These are phyloP conservation scores for Blastomyces percursus DNA, from an alignment of 2,329 filamentous ascomycete genomes.

Conservation along the genomic window DNA sequence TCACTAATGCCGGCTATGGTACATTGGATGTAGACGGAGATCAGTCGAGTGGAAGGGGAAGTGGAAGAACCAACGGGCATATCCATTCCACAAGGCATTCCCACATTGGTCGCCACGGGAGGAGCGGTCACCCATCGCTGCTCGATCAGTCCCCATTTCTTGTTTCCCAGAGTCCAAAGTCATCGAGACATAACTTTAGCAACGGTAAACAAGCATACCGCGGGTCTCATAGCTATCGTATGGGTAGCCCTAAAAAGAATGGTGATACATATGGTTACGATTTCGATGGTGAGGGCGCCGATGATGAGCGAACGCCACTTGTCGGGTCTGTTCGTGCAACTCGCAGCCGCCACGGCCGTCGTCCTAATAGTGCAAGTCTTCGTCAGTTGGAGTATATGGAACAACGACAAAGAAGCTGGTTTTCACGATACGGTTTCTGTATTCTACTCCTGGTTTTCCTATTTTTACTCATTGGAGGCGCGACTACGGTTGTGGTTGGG, in stretches of 20 bases:
- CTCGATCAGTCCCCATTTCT: constrained; percentile 68
- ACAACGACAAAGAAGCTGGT: constrained; percentile 53
- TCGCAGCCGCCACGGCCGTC: constrained; percentile 46
- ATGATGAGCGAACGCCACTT: constrained; percentile 80
- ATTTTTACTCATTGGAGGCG: constrained; percentile 69
- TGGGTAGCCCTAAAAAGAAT: constrained; percentile 42
- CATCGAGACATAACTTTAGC: constrained; percentile 42
- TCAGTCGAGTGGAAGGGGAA: constrained; percentile 51
- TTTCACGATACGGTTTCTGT: constrained; percentile 71
- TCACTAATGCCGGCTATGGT: constrained; percentile 56
- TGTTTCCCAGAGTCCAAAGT: constrained; percentile 50
- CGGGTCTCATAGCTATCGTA: constrained; percentile 40
- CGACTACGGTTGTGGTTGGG: constrained; percentile 79
- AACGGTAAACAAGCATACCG: constrained; percentile 57
- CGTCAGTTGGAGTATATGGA: constrained; percentile 65
- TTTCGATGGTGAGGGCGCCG: constrained; percentile 69
- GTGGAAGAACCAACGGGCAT: constrained; percentile 48
- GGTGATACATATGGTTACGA: constrained; percentile 62
- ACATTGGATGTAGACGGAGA: constrained; percentile 55
- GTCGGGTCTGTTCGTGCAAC: constrained; percentile 53
- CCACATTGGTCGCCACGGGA: constrained; percentile 68
- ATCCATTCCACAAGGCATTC: constrained; percentile 60
- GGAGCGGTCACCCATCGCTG: constrained; percentile 58
- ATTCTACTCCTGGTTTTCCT: constrained; percentile 73
- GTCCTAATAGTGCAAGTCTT: constrained; percentile 46